Evolutionary conservation across 345 rosid genomes (phyloP).

Genomic region (Eucalyptus sideroxylon): DNA sequence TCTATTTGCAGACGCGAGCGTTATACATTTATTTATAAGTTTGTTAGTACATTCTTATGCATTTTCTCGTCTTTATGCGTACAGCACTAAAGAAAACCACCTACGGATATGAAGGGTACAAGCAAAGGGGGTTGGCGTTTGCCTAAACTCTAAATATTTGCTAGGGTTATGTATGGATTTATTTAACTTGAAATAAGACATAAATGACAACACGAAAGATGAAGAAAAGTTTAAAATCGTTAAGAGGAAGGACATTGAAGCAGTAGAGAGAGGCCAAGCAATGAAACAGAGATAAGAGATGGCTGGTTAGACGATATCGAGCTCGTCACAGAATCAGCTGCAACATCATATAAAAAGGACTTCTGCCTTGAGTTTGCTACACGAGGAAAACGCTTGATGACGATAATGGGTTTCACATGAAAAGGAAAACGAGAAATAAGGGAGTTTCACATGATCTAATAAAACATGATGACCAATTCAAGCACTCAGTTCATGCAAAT

Average conservation of each 20-base stretch:
- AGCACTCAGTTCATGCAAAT: background rate
- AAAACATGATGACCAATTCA: background rate
- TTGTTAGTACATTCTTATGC: background rate
- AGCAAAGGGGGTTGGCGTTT: background rate
- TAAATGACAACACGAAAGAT: background rate
- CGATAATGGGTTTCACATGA: background rate
- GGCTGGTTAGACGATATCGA: background rate
- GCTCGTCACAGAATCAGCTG: background rate
- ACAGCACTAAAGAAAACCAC: background rate
- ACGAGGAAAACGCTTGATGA: background rate
- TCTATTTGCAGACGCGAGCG: too few relatives aligned
- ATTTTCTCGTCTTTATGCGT: background rate
- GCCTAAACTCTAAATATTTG: background rate
- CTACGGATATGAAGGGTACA: background rate
- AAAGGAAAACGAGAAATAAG: background rate
- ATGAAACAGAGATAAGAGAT: background rate
- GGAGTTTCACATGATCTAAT: background rate
- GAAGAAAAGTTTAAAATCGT: background rate
- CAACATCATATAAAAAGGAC: background rate
- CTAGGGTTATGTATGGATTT: background rate
- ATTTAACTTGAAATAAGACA: background rate
- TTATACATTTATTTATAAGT: background rate
- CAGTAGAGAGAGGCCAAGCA: background rate
- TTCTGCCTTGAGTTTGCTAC: background rate
- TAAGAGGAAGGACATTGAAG: background rate